A percentile compares a stretch with the other conserved stretches of the same genome.
Evolutionary conservation across 805 yeast species (phyloP).

Genomic region (Saturnispora zaruensis): DNA sequence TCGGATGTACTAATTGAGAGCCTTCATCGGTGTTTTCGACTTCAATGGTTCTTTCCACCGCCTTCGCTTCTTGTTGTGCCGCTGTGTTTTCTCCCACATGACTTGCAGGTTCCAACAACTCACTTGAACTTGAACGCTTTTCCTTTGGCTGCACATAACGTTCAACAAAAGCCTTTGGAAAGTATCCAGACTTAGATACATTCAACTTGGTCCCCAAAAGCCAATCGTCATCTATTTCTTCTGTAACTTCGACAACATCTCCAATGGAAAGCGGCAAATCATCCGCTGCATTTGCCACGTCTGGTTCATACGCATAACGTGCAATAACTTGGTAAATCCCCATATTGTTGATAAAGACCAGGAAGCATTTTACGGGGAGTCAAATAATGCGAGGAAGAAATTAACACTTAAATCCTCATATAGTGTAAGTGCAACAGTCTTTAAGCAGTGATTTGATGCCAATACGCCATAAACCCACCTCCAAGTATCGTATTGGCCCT

Average conservation of each 20-base stretch:
- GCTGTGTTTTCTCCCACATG: background rate
- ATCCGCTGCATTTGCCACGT: slow-evolving; percentile 59
- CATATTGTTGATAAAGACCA: slow-evolving; percentile 11
- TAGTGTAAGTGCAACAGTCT: background rate
- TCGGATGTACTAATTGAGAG: background rate
- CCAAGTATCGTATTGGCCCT: slow-evolving; percentile 4
- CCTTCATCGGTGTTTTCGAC: background rate
- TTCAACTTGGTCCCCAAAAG: slow-evolving; percentile 56
- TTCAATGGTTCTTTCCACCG: background rate
- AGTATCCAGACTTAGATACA: slow-evolving; percentile 54
- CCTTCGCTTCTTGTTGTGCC: background rate
- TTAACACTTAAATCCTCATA: background rate
- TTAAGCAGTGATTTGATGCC: background rate
- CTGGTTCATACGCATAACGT: slow-evolving; percentile 27
- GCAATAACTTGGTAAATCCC: slow-evolving; percentile 22
- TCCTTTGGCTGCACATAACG: background rate
- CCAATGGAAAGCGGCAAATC: slow-evolving; percentile 68
- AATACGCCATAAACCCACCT: background rate
- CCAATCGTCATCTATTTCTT: slow-evolving; percentile 90
- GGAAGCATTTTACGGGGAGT: slow-evolving; percentile 8
- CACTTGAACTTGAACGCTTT: background rate
- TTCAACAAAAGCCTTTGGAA: slow-evolving; percentile 79
- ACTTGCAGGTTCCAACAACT: background rate
- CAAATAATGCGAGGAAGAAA: background rate
- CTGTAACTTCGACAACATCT: slow-evolving; percentile 64